These are phyloP conservation scores for Microbotryomycetes sp. DNA, from an alignment of 1,284 basidiomycete species.

Conservation along the genomic window DNA sequence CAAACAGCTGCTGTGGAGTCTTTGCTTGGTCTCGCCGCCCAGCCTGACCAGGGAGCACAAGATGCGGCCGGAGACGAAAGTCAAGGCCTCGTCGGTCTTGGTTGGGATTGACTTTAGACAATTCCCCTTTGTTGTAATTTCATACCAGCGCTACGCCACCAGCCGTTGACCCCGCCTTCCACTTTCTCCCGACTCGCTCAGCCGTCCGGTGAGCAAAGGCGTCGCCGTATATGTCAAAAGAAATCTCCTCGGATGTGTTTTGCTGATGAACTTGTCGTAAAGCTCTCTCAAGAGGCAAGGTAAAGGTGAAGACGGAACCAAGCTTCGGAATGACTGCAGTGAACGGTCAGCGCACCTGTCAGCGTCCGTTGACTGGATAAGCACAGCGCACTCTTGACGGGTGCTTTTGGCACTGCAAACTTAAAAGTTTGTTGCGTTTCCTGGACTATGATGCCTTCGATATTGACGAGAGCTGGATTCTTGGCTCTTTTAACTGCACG, in stretches of 20 bases:
- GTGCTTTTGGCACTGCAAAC: constrained; percentile 58
- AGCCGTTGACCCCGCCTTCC: constrained; percentile 48
- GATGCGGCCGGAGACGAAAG: neutral
- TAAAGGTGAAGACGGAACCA: constrained; percentile 62
- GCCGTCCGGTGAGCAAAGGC: constrained; percentile 72
- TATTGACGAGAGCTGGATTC: constrained; percentile 62
- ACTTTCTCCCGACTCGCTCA: constrained; percentile 69
- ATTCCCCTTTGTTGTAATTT: neutral
- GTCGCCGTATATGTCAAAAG: constrained; percentile 72
- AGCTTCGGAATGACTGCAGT: constrained; percentile 70
- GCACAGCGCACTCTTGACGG: constrained; percentile 55
- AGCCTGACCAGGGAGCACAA: neutral
- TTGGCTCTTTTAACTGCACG: constrained; percentile 61
- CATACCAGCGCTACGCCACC: constrained; percentile 21
- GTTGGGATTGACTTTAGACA: constrained; percentile 21
- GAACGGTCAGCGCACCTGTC: no score
- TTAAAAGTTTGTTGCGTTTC: constrained; percentile 79
- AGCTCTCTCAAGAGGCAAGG: constrained; percentile 53
- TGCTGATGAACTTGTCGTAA: no score
- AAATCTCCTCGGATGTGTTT: constrained; percentile 40
- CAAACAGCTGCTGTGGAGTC: constrained; percentile 3
- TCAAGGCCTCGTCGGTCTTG: constrained; percentile 10
- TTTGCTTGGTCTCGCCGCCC: constrained; percentile 14
- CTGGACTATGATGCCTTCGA: constrained; percentile 69
- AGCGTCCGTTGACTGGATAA: neutral